Evolutionary conservation across 2,329 filamentous ascomycete genomes (phyloP), one percentile per base, ranked within the genome.

Genomic region (Microthyrium microscopicum): DNA sequence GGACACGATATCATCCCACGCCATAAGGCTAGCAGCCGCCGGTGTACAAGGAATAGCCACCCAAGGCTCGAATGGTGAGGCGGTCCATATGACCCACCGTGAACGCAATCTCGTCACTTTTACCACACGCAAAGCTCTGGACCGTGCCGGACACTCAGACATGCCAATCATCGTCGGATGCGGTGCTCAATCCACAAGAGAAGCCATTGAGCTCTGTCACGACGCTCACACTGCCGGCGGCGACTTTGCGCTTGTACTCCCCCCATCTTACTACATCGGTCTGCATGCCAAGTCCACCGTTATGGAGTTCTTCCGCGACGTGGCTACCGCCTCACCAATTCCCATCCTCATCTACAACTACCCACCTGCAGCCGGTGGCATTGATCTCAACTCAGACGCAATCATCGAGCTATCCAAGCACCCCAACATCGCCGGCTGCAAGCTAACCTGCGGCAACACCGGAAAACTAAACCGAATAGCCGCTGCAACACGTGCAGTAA

Each of bases 31-130:
- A n/a, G 79, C 77, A 29, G 53, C 66, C 36, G 70, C 76, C 19
- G 80, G 80, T 41, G 70, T 85, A 26, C 68, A 74, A 12, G 78
- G 79, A 15, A 64, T 87, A 29, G 76, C 78, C 31, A 80, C 76
- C 8, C 79, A 84, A 51, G 80, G 80, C 29, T 82, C 76, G 48
- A 87, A 87, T 48, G 80, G 80, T 45, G 81, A 89, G 59, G 79
- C 81, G 5, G 78, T 84, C 9, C 79, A 84, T 48, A 65, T 87
- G 21, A 73, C 73, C 27, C 74, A 75, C 44, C 60, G 66, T 17
- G 80, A 87, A 56, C 70, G 79, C 38, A 66, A 68, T 30, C 57
- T 70, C 33, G 70, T 87, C 44, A 84, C 77, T 5, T 58, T 60
- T 32, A 71, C 74, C 21, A 84, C 78, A 2, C 73, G 80, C 26